Evolutionary conservation across 2,329 filamentous ascomycete species (phyloP).

Genomic region (Pseudogymnoascus sp.): DNA sequence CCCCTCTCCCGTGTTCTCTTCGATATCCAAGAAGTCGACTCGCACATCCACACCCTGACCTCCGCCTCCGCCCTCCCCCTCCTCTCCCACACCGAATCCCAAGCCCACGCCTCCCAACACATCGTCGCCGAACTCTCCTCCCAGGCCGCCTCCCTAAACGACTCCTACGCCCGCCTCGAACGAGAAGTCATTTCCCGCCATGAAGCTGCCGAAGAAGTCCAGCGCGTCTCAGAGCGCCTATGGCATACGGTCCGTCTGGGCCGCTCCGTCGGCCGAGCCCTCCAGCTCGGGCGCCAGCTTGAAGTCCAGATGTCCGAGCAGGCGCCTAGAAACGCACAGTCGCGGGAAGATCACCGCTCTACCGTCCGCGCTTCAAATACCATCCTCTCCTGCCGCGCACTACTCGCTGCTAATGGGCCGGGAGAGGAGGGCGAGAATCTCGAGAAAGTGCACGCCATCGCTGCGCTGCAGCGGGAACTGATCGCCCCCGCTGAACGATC

Average conservation of each 20-base stretch:
- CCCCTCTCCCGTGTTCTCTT: constrained; percentile 90
- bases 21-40: constrained; percentile 94
- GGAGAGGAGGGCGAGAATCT: constrained; percentile 71
- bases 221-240: constrained; percentile 65
- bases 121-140: constrained; percentile 70
- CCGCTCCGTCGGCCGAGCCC: constrained; percentile 65
- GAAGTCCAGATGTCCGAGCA: constrained; percentile 77
- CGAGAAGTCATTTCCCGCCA: constrained; percentile 80
- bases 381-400: constrained; percentile 63
- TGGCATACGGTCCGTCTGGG: constrained; percentile 73
- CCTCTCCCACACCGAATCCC: constrained; percentile 65
- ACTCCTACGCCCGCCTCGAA: constrained; percentile 78
- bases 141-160: constrained; percentile 71
- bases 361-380: constrained; percentile 78
- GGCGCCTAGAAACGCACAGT: constrained; percentile 31
- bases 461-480: constrained; percentile 59
- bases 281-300: constrained; percentile 76
- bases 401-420: constrained; percentile 56
- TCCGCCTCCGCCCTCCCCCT: constrained; percentile 76
- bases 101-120: constrained; percentile 61
- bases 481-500: constrained; percentile 64
- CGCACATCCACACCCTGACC: constrained; percentile 83
- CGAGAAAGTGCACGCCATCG: constrained; percentile 64
- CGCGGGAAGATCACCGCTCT: constrained; percentile 64
- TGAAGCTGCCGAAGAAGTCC: constrained; percentile 75